Conservation (phyloP, 192 early-diverging fungal genomes). For the Cladochytrium replicatum region DNA sequence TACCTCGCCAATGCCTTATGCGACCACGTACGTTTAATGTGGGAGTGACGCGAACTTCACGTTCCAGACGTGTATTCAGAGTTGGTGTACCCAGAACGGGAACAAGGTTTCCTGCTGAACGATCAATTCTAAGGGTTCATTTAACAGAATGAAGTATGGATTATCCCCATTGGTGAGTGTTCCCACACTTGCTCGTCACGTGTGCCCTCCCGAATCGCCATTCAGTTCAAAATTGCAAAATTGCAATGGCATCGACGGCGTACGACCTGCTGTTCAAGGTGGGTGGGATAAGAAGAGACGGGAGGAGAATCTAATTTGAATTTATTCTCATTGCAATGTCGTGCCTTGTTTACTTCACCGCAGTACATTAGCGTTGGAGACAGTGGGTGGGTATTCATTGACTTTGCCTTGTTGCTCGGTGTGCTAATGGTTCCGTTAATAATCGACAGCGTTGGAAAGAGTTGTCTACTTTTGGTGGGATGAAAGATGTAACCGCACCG, state of each 20-base stretch:
- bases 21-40: too few relatives aligned
- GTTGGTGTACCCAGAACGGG: too few relatives aligned
- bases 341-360: not conserved
- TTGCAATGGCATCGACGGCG: constrained; percentile 2
- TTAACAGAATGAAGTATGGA: too few relatives aligned
- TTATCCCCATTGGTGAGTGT: too few relatives aligned
- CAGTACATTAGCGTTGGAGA: constrained; percentile 25
- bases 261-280: constrained; percentile 7
- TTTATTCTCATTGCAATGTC: not conserved
- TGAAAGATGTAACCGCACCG: not conserved
- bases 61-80: too few relatives aligned
- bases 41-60: too few relatives aligned
- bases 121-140: too few relatives aligned
- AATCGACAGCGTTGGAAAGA: constrained; percentile 26
- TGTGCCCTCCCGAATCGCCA: too few relatives aligned
- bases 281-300: not conserved
- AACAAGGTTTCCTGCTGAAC: too few relatives aligned
- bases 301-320: constrained; percentile 1
- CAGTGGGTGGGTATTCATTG: constrained; percentile 10
- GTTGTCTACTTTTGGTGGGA: constrained; percentile 19
- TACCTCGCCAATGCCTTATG: too few relatives aligned
- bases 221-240: too few relatives aligned
- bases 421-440: not conserved
- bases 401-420: not conserved
- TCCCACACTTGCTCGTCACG: too few relatives aligned